Evolutionary conservation across 768 basidiomycete genomes (phyloP).

Genomic region (Kwoniella botswanensis): DNA sequence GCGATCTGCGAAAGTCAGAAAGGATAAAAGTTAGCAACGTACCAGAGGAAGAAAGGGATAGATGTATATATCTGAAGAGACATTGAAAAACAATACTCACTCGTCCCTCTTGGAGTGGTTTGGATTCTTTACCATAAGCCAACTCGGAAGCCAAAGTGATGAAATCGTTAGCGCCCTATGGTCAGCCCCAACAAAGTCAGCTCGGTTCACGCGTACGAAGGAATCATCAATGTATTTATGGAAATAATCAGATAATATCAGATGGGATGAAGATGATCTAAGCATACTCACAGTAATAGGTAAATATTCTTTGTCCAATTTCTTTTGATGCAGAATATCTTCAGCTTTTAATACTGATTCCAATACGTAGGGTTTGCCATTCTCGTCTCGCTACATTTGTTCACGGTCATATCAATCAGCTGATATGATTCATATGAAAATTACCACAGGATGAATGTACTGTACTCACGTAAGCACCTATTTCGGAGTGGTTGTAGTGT

Average conservation of each 20-base stretch:
- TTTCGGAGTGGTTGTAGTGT: constrained; percentile 13
- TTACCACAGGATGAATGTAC: background rate
- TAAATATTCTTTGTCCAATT: constrained; percentile 93
- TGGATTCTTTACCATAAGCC: constrained; percentile 80
- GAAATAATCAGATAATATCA: background rate
- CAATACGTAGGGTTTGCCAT: constrained; percentile 93
- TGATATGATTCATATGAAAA: background rate
- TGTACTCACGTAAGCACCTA: constrained; percentile 52
- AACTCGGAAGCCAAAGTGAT: constrained; percentile 82
- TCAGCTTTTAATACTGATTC: constrained; percentile 80
- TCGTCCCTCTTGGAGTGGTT: constrained; percentile 68
- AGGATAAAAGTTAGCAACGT: too few relatives aligned
- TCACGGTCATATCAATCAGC: too few relatives aligned
- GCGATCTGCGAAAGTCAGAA: constrained; percentile 65
- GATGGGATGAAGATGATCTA: background rate
- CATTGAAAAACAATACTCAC: constrained; percentile 59
- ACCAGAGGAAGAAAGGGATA: too few relatives aligned
- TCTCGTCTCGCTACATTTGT: constrained; percentile 69
- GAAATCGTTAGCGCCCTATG: constrained; percentile 74
- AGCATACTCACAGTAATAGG: constrained; percentile 69
- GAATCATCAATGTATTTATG: background rate
- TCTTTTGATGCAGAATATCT: constrained; percentile 67
- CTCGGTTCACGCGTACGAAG: background rate
- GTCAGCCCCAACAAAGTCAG: background rate
- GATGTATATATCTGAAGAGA: background rate